These are phyloP conservation scores for Xylaria sp. DNA, from an alignment of 2,329 filamentous ascomycete genomes.

Conservation along the genomic window DNA sequence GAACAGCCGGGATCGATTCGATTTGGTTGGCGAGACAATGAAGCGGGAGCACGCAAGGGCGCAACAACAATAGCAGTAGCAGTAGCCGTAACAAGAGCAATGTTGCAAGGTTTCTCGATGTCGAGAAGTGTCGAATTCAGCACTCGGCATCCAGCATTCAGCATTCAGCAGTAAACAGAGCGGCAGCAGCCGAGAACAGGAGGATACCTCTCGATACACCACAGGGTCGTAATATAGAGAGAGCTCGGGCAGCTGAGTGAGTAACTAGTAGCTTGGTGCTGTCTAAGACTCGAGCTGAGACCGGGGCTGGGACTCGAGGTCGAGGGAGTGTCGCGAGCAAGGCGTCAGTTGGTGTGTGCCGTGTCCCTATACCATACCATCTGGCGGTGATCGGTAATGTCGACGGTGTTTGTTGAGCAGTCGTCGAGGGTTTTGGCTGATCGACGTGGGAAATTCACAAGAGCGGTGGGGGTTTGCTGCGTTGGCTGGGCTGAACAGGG, in stretches of 20 bases:
- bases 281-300: not conserved
- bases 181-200: not conserved
- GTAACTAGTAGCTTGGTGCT: not conserved
- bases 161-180: slow-evolving; percentile 5
- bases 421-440: not conserved
- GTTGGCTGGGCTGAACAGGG: slow-evolving; percentile 3
- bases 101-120: not conserved
- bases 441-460: slow-evolving; percentile 22
- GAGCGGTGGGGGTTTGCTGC: slow-evolving; percentile 18
- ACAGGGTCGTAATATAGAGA: not conserved
- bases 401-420: not conserved
- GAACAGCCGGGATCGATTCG: not conserved
- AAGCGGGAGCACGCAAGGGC: not conserved
- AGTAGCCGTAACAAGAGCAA: not conserved
- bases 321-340: not conserved
- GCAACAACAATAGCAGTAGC: not conserved
- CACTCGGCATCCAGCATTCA: too few relatives aligned
- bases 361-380: not conserved
- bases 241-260: not conserved
- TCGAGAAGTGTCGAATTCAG: not conserved
- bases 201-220: not conserved
- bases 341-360: not conserved
- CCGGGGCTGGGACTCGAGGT: not conserved
- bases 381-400: too few relatives aligned
- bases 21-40: not conserved